Conservation (phyloP, 164 flowering plant genomes). For the Akebia trifoliata region DNA sequence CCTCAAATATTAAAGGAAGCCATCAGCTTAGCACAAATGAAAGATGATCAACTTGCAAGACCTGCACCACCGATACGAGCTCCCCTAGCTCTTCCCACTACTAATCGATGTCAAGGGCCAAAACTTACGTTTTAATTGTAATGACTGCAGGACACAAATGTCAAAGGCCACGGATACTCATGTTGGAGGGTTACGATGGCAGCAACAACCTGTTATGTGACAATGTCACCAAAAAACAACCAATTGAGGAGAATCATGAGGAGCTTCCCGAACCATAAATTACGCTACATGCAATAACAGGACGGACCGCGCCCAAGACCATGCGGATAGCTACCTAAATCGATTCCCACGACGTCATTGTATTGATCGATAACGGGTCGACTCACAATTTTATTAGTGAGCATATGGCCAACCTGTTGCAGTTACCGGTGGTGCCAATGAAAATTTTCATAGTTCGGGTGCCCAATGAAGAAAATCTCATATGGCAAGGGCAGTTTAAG, state of each 20-base stretch:
- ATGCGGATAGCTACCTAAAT: too few species aligned
- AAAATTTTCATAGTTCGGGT: background rate
- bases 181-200: too few species aligned
- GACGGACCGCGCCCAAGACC: too few species aligned
- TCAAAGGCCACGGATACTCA: background rate
- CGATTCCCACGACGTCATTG: too few species aligned
- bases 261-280: too few species aligned
- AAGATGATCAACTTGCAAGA: background rate
- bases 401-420: background rate
- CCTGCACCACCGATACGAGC: constrained; percentile 5
- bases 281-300: too few species aligned
- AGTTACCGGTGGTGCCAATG: background rate
- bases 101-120: background rate
- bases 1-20: constrained; percentile 7
- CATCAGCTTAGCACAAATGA: background rate
- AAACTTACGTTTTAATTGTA: background rate
- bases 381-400: too few species aligned
- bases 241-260: too few species aligned
- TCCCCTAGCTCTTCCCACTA: background rate
- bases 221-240: too few species aligned
- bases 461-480: background rate
- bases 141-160: background rate
- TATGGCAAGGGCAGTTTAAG: too few species aligned
- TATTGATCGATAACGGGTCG: too few species aligned
- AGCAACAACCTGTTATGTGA: too few species aligned